These are phyloP conservation scores for Lantana camara DNA, from an alignment of 257 asterid genomes.

Conservation along the genomic window DNA sequence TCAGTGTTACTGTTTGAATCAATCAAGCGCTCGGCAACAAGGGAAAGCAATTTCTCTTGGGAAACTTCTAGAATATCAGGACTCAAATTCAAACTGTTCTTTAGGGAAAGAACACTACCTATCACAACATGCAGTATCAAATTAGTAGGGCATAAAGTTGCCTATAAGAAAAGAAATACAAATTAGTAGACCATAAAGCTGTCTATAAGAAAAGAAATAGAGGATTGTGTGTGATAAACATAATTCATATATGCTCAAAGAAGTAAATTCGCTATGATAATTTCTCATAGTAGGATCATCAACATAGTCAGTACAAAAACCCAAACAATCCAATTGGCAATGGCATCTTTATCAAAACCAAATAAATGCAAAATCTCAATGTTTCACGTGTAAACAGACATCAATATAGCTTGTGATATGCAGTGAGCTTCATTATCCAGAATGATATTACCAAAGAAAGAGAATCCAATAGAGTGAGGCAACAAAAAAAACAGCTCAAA, in stretches of 20 bases:
- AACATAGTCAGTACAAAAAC: neutral
- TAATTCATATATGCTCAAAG: neutral
- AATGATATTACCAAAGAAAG: slow-evolving; percentile 3
- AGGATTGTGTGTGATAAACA: neutral
- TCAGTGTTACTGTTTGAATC: slow-evolving; percentile 55
- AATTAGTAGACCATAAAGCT: too few relatives aligned
- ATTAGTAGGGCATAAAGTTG: neutral
- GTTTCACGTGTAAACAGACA: neutral
- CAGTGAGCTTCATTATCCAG: too few relatives aligned
- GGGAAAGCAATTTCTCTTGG: slow-evolving; percentile 64
- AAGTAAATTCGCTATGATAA: neutral
- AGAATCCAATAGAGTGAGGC: neutral
- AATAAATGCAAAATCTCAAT: neutral
- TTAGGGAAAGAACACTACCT: slow-evolving; percentile 63
- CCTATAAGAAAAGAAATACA: neutral
- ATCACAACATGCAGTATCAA: slow-evolving; percentile 11
- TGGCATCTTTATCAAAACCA: neutral
- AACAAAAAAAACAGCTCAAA: neutral
- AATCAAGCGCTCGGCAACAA: slow-evolving; percentile 63
- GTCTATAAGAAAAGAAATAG: too few relatives aligned
- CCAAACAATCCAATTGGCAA: neutral
- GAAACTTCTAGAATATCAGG: slow-evolving; percentile 68
- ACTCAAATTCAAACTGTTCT: slow-evolving; percentile 57
- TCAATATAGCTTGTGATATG: too few relatives aligned
- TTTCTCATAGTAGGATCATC: neutral